A percentile compares a stretch with the other conserved stretches of the same genome.
Evolutionary conservation across 169 alveolate genomes (phyloP).

Genomic region (Eimeria zaria): DNA sequence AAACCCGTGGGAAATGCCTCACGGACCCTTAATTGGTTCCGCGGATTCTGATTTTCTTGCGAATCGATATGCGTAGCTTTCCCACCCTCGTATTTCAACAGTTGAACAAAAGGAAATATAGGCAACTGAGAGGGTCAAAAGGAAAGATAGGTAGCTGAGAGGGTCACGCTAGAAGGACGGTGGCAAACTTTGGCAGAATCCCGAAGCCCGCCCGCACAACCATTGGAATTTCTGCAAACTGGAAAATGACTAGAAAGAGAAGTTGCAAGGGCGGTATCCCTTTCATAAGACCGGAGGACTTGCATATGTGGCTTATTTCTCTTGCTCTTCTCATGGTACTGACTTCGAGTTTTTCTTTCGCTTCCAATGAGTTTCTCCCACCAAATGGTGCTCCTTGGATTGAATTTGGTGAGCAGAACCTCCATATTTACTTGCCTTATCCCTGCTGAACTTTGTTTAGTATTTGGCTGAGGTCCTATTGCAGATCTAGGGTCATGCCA

Average conservation of each 20-base stretch:
- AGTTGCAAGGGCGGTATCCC: slow-evolving; percentile 24
- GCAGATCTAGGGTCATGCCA: background rate
- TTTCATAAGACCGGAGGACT: slow-evolving; percentile 47
- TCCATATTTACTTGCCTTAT: background rate
- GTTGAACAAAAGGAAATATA: background rate
- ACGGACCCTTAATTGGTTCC: background rate
- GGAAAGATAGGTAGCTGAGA: background rate
- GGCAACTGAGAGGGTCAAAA: background rate
- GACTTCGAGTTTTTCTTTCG: slow-evolving; percentile 40
- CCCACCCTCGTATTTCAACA: background rate
- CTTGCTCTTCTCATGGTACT: slow-evolving; percentile 55
- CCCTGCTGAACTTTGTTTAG: background rate
- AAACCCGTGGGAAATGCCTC: background rate
- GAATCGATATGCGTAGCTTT: background rate
- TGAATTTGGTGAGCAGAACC: slow-evolving; percentile 52
- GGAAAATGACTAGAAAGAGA: background rate
- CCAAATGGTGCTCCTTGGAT: slow-evolving; percentile 28
- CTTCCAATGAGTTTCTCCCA: slow-evolving; percentile 9
- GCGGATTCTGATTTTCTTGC: background rate
- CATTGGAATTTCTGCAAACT: background rate
- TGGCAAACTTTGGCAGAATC: background rate
- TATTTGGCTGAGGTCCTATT: background rate
- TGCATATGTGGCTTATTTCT: slow-evolving; percentile 51
- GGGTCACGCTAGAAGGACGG: background rate
- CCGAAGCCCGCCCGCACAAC: background rate